A percentile compares a stretch with the other conserved stretches of the same genome.
phyloP scores from a whole-genome alignment of 2,329 filamentous ascomycete species.

The Huntiella moniliformis region DNA sequence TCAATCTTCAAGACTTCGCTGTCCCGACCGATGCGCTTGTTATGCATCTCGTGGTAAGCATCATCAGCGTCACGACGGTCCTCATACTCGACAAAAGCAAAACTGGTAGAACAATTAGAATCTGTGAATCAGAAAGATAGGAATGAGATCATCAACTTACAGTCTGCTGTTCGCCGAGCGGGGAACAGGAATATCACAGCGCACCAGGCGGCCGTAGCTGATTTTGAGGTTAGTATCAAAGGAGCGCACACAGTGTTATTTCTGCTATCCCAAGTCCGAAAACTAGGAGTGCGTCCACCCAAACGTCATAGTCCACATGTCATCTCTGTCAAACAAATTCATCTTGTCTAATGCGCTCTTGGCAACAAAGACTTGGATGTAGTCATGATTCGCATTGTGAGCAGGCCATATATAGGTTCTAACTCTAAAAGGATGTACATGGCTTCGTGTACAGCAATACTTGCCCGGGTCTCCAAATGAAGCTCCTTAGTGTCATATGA shows the following conservation, averaged over 20 bases:
- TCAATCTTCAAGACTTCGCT: constrained; percentile 85
- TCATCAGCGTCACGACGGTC: constrained; percentile 95
- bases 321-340: neutral
- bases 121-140: neutral
- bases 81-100: constrained; percentile 98
- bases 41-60: constrained; percentile 99
- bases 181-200: constrained; percentile 93
- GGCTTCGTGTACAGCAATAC: too few relatives aligned
- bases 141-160: constrained; percentile 39
- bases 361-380: too few relatives aligned
- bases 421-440: too few relatives aligned
- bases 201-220: constrained; percentile 93
- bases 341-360: constrained; percentile 12
- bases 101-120: constrained; percentile 30
- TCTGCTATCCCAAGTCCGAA: neutral
- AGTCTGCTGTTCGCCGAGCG: constrained; percentile 85
- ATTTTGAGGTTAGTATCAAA: constrained; percentile 11
- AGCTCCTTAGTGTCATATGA: too few relatives aligned
- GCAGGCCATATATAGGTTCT: too few relatives aligned
- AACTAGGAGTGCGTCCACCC: neutral
- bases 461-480: too few relatives aligned
- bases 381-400: too few relatives aligned
- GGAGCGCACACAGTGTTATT: constrained; percentile 3
- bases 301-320: neutral
- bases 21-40: constrained; percentile 92